These are phyloP conservation scores for Neonectria sp. DNA, from an alignment of 2,329 filamentous ascomycete genomes.

Conservation along the genomic window DNA sequence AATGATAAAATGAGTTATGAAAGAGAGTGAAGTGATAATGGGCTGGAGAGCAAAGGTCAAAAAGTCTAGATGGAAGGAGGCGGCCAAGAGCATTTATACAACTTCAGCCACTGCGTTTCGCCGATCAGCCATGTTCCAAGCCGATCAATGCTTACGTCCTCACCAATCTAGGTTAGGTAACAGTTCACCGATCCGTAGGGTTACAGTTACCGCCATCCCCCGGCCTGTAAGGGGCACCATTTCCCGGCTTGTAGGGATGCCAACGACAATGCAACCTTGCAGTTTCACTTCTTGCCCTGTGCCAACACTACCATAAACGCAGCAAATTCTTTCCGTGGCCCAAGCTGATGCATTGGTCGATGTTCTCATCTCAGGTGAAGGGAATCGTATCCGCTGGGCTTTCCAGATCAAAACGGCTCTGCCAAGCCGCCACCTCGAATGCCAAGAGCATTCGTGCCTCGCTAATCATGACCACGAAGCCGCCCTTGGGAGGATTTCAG, in stretches of 20 bases:
- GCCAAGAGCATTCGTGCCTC: not conserved
- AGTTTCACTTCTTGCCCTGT: not conserved
- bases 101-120: not conserved
- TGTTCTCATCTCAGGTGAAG: not conserved
- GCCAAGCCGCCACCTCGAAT: not conserved
- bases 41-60: conserved; percentile 33
- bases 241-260: not conserved
- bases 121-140: not conserved
- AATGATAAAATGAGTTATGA: conserved; percentile 32
- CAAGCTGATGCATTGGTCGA: not conserved
- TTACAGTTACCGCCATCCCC: not conserved
- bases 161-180: not conserved
- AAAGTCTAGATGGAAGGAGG: conserved; percentile 5
- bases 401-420: not conserved
- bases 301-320: not conserved
- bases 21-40: conserved; percentile 32
- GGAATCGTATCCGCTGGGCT: too few species aligned
- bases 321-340: not conserved
- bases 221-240: not conserved
- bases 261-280: not conserved
- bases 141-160: not conserved
- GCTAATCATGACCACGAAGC: not conserved
- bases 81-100: conserved; percentile 35
- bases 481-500: not conserved
- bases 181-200: not conserved